Conservation (phyloP, 352 stramenopile species). For the Aphanomyces astaci region DNA sequence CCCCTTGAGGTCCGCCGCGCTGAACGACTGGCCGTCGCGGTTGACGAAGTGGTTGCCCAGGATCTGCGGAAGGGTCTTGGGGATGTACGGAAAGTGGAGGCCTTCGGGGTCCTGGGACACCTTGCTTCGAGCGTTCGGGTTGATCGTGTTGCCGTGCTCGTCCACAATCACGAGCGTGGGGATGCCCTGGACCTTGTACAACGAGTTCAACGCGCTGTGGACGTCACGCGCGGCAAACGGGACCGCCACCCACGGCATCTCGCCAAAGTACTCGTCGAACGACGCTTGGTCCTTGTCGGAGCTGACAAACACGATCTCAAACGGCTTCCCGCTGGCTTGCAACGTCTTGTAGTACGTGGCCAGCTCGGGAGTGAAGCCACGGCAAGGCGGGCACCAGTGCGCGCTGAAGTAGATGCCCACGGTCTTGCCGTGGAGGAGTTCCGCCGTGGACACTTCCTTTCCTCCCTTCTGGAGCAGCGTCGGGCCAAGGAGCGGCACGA, state of each 20-base stretch:
- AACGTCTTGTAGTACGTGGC: conserved; percentile 85
- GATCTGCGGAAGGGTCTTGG: conserved; percentile 1
- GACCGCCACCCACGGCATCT: conserved; percentile 91
- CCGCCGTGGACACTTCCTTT: background rate
- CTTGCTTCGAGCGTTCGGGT: conserved; percentile 66
- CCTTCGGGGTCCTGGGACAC: conserved; percentile 32
- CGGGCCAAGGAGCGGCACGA: background rate
- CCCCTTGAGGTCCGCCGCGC: background rate
- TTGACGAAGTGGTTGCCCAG: conserved; percentile 7
- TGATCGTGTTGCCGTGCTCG: conserved; percentile 62
- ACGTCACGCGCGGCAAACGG: conserved; percentile 76
- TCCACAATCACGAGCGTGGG: conserved; percentile 88
- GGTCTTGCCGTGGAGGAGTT: background rate
- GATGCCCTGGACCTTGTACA: conserved; percentile 85
- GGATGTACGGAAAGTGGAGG: background rate
- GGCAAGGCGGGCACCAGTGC: conserved; percentile 91
- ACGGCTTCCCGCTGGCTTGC: conserved; percentile 69
- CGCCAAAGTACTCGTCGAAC: conserved; percentile 87
- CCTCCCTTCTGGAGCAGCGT: background rate
- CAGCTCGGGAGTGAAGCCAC: conserved; percentile 91
- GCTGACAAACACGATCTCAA: conserved; percentile 87
- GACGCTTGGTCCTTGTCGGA: conserved; percentile 60
- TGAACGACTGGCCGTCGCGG: background rate
- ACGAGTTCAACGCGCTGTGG: conserved; percentile 61
- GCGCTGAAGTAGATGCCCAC: conserved; percentile 89